Conservation (phyloP, 2,329 filamentous ascomycete species). For the Plectosphaerella cucumerina region DNA sequence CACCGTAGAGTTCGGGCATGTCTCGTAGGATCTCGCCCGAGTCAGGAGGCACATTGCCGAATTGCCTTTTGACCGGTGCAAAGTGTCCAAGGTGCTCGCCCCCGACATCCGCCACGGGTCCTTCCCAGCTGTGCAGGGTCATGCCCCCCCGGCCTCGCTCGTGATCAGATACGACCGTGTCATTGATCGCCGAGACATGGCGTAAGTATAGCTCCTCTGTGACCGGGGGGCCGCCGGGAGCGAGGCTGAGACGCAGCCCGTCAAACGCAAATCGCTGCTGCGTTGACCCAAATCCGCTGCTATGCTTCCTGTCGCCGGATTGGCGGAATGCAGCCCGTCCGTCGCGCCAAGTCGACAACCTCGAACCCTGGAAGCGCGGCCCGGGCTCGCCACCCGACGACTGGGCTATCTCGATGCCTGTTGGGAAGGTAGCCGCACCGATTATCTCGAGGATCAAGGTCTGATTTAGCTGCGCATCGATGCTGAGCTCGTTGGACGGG, state of each 20-base stretch:
- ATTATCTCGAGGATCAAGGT: slow-evolving; percentile 30
- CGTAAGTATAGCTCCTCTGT: slow-evolving; percentile 49
- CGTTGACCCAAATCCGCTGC: slow-evolving; percentile 50
- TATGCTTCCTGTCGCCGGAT: slow-evolving; percentile 36
- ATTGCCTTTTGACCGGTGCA: slow-evolving; percentile 3
- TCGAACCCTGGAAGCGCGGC: slow-evolving; percentile 16
- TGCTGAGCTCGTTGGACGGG: slow-evolving; percentile 38
- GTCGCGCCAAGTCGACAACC: slow-evolving; percentile 48
- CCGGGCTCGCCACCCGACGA: slow-evolving; percentile 6
- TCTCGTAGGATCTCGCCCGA: background rate
- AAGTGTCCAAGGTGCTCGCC: slow-evolving; percentile 1
- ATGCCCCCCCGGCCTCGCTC: slow-evolving; percentile 26
- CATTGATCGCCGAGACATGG: slow-evolving; percentile 51
- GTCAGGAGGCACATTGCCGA: background rate
- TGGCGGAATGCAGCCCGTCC: slow-evolving; percentile 54
- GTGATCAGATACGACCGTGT: slow-evolving; percentile 44
- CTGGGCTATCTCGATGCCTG: slow-evolving; percentile 54
- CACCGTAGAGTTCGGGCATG: background rate
- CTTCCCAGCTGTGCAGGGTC: background rate
- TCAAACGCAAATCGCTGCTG: slow-evolving; percentile 53
- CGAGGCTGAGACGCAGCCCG: slow-evolving; percentile 25
- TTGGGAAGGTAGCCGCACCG: slow-evolving; percentile 47
- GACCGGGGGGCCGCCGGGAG: slow-evolving; percentile 11
- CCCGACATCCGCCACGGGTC: background rate
- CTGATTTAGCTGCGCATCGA: slow-evolving; percentile 38